These are phyloP conservation scores for Zizania latifolia DNA, from an alignment of 176 grass and related monocot species.

Conservation along the genomic window DNA sequence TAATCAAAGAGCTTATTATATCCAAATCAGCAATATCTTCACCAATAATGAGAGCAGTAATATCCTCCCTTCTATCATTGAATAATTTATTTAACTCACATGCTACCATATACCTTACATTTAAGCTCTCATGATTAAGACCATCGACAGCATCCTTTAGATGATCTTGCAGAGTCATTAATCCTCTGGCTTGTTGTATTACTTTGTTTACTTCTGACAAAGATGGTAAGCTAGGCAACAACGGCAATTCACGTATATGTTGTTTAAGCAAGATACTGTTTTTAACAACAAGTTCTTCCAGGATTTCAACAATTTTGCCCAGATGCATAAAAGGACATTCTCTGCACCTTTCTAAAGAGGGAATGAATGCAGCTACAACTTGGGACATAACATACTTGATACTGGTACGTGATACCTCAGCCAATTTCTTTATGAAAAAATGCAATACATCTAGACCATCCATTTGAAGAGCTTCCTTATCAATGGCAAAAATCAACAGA, in stretches of 20 bases:
- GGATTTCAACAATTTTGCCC: constrained; percentile 75
- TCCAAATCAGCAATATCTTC: constrained; percentile 75
- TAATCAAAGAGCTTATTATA: constrained; percentile 81
- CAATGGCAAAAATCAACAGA: constrained; percentile 78
- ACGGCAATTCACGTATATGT: constrained; percentile 78
- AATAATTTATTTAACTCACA: constrained; percentile 88
- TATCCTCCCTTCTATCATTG: constrained; percentile 63
- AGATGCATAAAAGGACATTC: constrained; percentile 58
- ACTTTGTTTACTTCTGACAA: constrained; percentile 86
- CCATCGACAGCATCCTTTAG: constrained; percentile 79
- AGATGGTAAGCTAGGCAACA: constrained; percentile 77
- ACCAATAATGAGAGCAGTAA: constrained; percentile 79
- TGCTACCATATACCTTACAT: constrained; percentile 95
- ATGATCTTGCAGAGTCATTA: constrained; percentile 73
- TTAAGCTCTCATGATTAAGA: constrained; percentile 96
- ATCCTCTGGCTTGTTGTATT: constrained; percentile 89
- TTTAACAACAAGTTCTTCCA: constrained; percentile 84
- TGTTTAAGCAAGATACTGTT: constrained; percentile 59
- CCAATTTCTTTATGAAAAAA: constrained; percentile 84
- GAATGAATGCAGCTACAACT: constrained; percentile 94
- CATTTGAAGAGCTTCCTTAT: constrained; percentile 88
- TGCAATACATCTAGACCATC: constrained; percentile 64
- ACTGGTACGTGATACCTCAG: constrained; percentile 71
- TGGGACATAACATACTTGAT: constrained; percentile 94
- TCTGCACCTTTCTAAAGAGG: constrained; percentile 64